Evolutionary conservation across 768 basidiomycete species (phyloP).

Genomic region (Favolaschia claudopus): DNA sequence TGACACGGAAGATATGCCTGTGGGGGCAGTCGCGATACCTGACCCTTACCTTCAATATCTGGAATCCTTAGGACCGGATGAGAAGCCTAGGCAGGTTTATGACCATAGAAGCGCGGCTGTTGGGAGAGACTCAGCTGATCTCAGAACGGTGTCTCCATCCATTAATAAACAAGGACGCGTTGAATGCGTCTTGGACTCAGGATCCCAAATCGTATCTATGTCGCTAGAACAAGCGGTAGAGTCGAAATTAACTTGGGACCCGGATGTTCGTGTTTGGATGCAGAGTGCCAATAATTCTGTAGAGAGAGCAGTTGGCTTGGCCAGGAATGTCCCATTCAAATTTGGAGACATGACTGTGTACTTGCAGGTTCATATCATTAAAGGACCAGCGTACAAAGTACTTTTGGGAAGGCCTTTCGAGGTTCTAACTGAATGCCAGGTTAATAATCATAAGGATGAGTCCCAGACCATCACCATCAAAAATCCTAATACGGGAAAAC

Average conservation of each 20-base stretch:
- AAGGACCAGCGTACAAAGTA: no score
- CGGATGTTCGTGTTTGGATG: slow-evolving; percentile 19
- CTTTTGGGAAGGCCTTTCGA: slow-evolving; percentile 35
- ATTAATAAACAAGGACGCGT: not conserved
- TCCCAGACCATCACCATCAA: no score
- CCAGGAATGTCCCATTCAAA: slow-evolving; percentile 11
- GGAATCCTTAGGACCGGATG: no score
- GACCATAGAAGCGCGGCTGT: no score
- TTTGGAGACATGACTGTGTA: slow-evolving; percentile 17
- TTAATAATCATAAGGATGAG: no score
- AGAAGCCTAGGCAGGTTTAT: no score
- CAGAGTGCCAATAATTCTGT: not conserved
- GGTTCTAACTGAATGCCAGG: slow-evolving; percentile 14
- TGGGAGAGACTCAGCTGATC: no score
- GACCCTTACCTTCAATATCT: no score
- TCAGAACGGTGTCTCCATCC: no score
- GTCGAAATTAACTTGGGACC: slow-evolving; percentile 9
- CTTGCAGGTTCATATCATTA: slow-evolving; percentile 18
- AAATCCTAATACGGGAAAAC: no score
- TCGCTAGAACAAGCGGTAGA: slow-evolving; percentile 21
- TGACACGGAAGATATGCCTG: not conserved
- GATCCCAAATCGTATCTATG: no score
- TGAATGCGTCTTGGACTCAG: not conserved
- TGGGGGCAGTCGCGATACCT: not conserved
- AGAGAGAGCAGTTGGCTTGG: slow-evolving; percentile 5